Conservation (phyloP, 129 eudicot genomes). For the Lactuca sativa region DNA sequence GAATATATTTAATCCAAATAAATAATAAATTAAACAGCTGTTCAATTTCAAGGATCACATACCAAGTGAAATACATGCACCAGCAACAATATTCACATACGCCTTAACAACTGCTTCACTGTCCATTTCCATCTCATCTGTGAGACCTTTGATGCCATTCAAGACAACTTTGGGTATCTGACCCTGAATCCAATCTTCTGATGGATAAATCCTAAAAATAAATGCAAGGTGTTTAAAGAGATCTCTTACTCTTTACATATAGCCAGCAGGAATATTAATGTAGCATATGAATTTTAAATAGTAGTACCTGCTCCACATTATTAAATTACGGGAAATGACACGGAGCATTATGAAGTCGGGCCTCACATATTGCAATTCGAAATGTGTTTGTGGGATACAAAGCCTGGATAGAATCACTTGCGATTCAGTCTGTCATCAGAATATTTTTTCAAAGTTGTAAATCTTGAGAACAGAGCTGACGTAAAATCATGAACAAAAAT, state of each 20-base stretch:
- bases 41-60: slow-evolving; percentile 28
- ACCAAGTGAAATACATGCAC: slow-evolving; percentile 95
- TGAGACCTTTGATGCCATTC: slow-evolving; percentile 62
- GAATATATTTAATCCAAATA: slow-evolving; percentile 1
- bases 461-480: not conserved
- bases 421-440: slow-evolving; percentile 72
- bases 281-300: not conserved
- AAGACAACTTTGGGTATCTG: slow-evolving; percentile 80
- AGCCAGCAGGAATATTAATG: not conserved
- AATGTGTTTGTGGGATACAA: slow-evolving; percentile 74
- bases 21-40: not conserved
- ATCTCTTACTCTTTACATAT: not conserved
- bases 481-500: not conserved
- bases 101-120: slow-evolving; percentile 79
- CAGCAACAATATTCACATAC: slow-evolving; percentile 80
- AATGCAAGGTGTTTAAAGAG: not conserved
- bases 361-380: slow-evolving; percentile 87
- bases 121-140: slow-evolving; percentile 74
- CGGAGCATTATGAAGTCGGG: slow-evolving; percentile 95
- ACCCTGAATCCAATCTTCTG: slow-evolving; percentile 81
- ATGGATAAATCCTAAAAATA: slow-evolving; percentile 68
- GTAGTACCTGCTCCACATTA: slow-evolving; percentile 88
- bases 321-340: slow-evolving; percentile 89
- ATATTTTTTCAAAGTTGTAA: slow-evolving; percentile 6
- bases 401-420: slow-evolving; percentile 71